phyloP scores from a whole-genome alignment of 345 rosid species.

The Geranium brycei region DNA sequence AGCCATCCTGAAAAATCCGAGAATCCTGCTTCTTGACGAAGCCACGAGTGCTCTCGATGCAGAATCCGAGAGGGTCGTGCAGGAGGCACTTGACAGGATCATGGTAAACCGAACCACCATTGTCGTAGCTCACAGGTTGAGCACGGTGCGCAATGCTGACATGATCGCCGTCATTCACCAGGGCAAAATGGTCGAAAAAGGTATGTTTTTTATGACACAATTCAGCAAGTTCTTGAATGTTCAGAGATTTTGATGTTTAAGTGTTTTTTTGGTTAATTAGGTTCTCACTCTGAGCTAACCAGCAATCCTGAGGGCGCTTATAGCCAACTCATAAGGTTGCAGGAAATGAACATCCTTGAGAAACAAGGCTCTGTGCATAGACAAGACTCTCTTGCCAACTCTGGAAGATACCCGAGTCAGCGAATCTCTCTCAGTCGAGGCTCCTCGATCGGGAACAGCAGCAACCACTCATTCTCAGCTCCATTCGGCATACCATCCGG shows the following conservation, averaged over 20 bases:
- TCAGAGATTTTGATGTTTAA: too few species aligned
- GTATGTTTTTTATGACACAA: not conserved
- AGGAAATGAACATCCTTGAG: slow-evolving; percentile 33
- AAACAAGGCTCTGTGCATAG: slow-evolving; percentile 8
- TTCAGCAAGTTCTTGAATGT: not conserved
- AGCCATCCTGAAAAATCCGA: slow-evolving; percentile 31
- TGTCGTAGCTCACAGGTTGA: slow-evolving; percentile 37
- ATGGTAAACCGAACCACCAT: slow-evolving; percentile 35
- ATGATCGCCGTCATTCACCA: slow-evolving; percentile 20
- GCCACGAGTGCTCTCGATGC: slow-evolving; percentile 42
- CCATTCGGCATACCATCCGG: slow-evolving; percentile 10
- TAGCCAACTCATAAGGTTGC: slow-evolving; percentile 59
- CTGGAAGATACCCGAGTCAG: slow-evolving; percentile 13
- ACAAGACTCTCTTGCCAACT: slow-evolving; percentile 2
- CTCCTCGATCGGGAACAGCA: slow-evolving; percentile 11
- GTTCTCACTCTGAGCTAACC: slow-evolving; percentile 47
- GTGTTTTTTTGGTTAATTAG: slow-evolving; percentile 15
- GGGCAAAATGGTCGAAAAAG: slow-evolving; percentile 32
- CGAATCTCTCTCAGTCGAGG: slow-evolving; percentile 9
- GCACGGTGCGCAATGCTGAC: slow-evolving; percentile 21
- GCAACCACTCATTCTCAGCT: slow-evolving; percentile 10
- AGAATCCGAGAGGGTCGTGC: slow-evolving; percentile 36
- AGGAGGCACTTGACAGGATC: slow-evolving; percentile 33
- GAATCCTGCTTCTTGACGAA: slow-evolving; percentile 33
- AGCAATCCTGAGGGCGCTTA: slow-evolving; percentile 66